Base-by-base conservation (phyloP, 768 basidiomycete genomes). In the Termitomyces sp. region DNA sequence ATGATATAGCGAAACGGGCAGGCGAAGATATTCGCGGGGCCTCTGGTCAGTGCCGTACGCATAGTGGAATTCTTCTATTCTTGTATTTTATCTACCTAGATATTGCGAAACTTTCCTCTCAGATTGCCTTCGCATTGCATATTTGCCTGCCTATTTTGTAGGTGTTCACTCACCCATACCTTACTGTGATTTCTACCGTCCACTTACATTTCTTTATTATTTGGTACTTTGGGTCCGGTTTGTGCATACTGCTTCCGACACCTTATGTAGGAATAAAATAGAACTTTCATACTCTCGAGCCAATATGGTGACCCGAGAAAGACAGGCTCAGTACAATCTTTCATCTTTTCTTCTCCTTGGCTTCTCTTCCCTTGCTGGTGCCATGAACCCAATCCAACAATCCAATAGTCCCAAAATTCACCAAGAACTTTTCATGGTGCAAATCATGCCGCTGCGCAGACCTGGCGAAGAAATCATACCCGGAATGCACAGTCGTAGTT, bases 401-500 rank as follows among this genome's bases (percentile, higher is more conserved):
- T 12, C 68, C 68, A 33, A 67, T 33, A 3, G 60, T 61, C 33
- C 69, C 69, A 50, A 67, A 70, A 53, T 64, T 61, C 1, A 67
- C 63, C 54, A 59, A 43, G 30, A 67, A 70, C n/a, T 49, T 62
- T 53, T 70, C 67, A 53, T 70, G 69, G 51, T 70, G 69, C 41
- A 60, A 47, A 60, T 70, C 69, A 58, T 68, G 69, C 26, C 49
- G 63, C 46, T 53, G 60, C 26, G 67, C 67, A 26, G 56, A 56
- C 3, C 64, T 63, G 3, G 48, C 62, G 26, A 66, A 65, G 59
- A 68, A 70, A 46, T 68, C 65, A 46, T 64, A 67, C 21, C 70
- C 70, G 1, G 63, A 64, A 56, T 70, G 68, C 37, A 71, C 67
- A 4, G 65, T 68, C 0, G 66, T 53, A n/a, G 67, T 68, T 55